These are phyloP conservation scores for Bremia lactucae DNA, from an alignment of 352 stramenopile genomes.

Conservation along the genomic window DNA sequence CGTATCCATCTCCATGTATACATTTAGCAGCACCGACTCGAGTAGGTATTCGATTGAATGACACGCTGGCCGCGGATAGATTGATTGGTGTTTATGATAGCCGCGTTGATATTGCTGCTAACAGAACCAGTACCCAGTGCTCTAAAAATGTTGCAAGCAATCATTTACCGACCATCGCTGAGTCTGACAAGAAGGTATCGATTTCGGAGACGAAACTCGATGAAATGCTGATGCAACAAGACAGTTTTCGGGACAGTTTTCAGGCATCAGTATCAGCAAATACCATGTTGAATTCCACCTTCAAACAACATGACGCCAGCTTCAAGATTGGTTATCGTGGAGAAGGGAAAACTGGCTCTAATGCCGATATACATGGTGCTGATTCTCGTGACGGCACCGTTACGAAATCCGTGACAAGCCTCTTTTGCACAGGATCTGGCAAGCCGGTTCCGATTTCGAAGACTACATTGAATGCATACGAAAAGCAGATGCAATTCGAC, in stretches of 20 bases:
- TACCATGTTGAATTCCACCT: neutral
- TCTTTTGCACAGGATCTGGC: constrained; percentile 26
- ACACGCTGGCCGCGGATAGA: neutral
- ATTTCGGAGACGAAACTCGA: constrained; percentile 22
- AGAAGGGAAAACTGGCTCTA: no score
- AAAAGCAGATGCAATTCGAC: neutral
- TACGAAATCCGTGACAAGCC: constrained; percentile 6
- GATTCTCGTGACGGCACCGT: neutral
- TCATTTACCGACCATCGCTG: no score
- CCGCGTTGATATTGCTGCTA: neutral
- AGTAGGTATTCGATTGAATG: neutral
- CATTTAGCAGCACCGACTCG: neutral
- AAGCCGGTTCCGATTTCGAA: constrained; percentile 20
- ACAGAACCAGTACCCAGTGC: no score
- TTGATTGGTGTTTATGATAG: neutral
- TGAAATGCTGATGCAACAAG: constrained; percentile 1
- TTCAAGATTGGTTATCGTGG: neutral
- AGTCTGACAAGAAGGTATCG: neutral
- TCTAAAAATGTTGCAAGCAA: no score
- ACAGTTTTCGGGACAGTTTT: constrained; percentile 2
- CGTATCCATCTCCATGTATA: neutral
- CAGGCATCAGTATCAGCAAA: neutral
- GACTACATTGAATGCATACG: constrained; percentile 20
- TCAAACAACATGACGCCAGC: neutral
- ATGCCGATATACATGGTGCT: neutral